Evolutionary conservation across 1,284 basidiomycete species (phyloP), one percentile per base, ranked within the genome.

Genomic region (Bjerkandera adusta): DNA sequence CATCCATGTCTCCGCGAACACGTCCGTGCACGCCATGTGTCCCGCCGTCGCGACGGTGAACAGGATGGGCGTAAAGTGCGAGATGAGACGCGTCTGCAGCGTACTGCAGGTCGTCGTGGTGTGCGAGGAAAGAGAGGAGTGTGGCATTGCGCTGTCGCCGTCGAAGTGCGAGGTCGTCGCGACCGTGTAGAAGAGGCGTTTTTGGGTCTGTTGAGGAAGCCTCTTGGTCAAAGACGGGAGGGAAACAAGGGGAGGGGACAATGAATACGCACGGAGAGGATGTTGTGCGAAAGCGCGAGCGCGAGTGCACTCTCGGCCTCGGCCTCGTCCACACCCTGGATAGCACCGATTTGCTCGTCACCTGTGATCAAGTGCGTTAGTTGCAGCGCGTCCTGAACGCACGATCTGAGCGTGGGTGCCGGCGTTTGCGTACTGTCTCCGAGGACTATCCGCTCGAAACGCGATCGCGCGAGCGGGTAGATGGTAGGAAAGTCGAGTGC

Each of bases 1-100:
- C 73, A 86, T 83, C 85, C 85, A 89, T 42, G 65, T 70, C 47
- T 82, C 80, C 0, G 83, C 85, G 46, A 88, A 72, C 0, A 79
- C 64, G 57, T 85, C 79, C 7, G 84, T 87, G 61, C 86, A 89
- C 2, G 65, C 67, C 83, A 86, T 85, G 58, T 88, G 85, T 2
- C 71, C 66, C 12, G 81, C 81, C 5, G 77, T 73, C 13, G 82
- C 75, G 33, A 83, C 76, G 3, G 86, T 86, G 62, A 88, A 88
- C 2, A 89, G 66, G 35, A 81, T 69, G 1, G 86, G 83, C 0
- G 84, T 83, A 59, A 87, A 86, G 59, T 84, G 72, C 1, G 70
- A 71, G 48, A 88, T 77, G 49, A 87, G 51, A 20, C 57, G 42
- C 25, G 56, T 53, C 44, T 67, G 62, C 21, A 68, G 57, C 18